Evolutionary conservation across 2,329 filamentous ascomycete genomes (phyloP).

Genomic region (Colletotrichum navitas): DNA sequence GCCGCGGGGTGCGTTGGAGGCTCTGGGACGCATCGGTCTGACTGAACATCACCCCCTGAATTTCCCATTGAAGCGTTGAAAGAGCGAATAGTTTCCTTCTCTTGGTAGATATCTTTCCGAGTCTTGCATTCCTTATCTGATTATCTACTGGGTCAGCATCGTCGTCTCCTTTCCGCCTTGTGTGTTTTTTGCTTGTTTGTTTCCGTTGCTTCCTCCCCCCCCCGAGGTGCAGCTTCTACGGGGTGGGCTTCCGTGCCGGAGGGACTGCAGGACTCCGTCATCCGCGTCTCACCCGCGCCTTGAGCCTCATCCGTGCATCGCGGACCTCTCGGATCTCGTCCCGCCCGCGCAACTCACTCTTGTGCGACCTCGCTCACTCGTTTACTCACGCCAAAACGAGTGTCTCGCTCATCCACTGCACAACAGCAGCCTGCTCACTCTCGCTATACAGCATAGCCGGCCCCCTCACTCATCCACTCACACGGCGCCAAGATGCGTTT

Average conservation of each 20-base stretch:
- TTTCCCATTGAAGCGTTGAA: neutral
- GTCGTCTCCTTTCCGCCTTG: neutral
- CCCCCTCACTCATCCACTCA: neutral
- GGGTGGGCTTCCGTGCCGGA: slow-evolving; percentile 26
- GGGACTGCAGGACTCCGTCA: slow-evolving; percentile 16
- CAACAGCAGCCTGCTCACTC: neutral
- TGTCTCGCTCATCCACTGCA: neutral
- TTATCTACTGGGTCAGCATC: neutral
- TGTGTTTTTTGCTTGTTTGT: neutral
- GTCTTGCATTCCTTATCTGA: neutral
- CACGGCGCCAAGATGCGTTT: slow-evolving; percentile 31
- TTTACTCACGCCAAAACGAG: neutral
- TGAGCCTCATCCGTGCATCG: slow-evolving; percentile 27
- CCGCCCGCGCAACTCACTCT: neutral
- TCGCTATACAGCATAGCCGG: neutral
- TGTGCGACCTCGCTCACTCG: neutral
- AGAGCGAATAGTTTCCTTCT: neutral
- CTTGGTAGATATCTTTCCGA: neutral
- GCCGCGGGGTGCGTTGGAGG: slow-evolving; percentile 3
- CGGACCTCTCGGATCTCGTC: slow-evolving; percentile 17
- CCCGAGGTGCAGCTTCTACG: neutral
- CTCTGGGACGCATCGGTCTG: slow-evolving; percentile 3
- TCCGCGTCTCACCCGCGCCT: slow-evolving; percentile 24
- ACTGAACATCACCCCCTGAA: slow-evolving; percentile 6
- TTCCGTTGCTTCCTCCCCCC: neutral